A percentile compares a stretch with the other conserved stretches of the same genome.
phyloP scores from a whole-genome alignment of 139 green algal species.

The Limnomonas spitsbergensis region DNA sequence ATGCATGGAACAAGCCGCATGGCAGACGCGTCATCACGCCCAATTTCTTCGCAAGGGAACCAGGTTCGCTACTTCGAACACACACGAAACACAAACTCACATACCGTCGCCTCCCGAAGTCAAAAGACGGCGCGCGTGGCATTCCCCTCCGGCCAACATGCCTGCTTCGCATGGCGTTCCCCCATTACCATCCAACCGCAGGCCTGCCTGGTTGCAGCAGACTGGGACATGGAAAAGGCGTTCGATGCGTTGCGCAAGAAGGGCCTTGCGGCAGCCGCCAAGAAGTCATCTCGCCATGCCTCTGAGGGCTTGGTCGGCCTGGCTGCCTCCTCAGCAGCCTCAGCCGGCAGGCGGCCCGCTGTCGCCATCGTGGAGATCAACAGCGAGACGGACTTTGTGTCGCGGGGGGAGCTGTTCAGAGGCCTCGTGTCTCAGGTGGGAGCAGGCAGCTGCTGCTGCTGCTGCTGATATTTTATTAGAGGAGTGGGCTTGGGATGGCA shows the following conservation, averaged over 20 bases:
- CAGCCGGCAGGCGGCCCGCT: neutral
- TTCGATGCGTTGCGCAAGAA: conserved; percentile 75
- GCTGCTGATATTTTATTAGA: no score
- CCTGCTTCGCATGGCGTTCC: no score
- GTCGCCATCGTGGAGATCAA: conserved; percentile 80
- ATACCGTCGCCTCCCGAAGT: no score
- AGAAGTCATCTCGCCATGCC: conserved; percentile 79
- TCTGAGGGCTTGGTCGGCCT: conserved; percentile 84
- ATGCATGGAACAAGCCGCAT: no score
- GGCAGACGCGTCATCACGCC: no score
- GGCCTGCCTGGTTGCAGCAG: conserved; percentile 48
- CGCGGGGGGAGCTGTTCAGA: conserved; percentile 76
- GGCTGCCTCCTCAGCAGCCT: conserved; percentile 10
- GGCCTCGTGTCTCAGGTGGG: conserved; percentile 51
- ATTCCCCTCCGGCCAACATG: no score
- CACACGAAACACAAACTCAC: no score
- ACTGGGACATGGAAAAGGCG: conserved; percentile 66
- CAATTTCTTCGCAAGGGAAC: no score
- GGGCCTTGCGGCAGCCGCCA: conserved; percentile 84
- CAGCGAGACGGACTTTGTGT: conserved; percentile 95
- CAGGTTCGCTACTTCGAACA: no score
- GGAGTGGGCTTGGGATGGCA: no score
- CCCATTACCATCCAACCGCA: conserved; percentile 16
- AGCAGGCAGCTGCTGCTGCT: neutral
- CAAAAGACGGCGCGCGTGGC: no score